Percentiles rank a stretch among this genome's conserved stretches.
These are phyloP conservation scores for Trichoderma atroviride DNA, from an alignment of 2,329 filamentous ascomycete species.

Conservation along the genomic window DNA sequence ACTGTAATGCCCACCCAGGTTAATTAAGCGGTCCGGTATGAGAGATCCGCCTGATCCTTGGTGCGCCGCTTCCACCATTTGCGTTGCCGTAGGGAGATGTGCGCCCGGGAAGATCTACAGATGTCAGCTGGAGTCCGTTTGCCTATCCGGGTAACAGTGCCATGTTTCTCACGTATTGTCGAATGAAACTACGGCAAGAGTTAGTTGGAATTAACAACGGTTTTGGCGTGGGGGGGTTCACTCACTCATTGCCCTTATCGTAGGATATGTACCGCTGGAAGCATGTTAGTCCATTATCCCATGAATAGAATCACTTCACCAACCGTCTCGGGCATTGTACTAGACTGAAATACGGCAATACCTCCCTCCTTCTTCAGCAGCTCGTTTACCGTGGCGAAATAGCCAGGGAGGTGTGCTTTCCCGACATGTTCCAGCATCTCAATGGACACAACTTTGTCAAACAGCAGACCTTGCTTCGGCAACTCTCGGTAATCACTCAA, in stretches of 20 bases:
- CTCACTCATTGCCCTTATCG: constrained; percentile 59
- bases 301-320: background rate
- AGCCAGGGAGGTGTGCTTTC: constrained; percentile 65
- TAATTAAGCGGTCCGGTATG: constrained; percentile 68
- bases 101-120: constrained; percentile 68
- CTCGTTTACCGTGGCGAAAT: constrained; percentile 66
- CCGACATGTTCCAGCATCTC: constrained; percentile 80
- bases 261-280: background rate
- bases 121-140: background rate
- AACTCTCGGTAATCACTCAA: constrained; percentile 70
- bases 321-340: constrained; percentile 69
- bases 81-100: constrained; percentile 62
- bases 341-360: constrained; percentile 74
- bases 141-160: background rate
- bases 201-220: background rate
- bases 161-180: constrained; percentile 1
- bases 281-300: background rate
- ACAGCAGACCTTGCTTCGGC: constrained; percentile 55
- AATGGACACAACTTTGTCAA: constrained; percentile 73
- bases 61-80: constrained; percentile 62
- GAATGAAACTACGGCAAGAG: background rate
- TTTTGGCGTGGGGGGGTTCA: constrained; percentile 20
- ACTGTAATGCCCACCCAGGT: constrained; percentile 74
- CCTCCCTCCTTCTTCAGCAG: constrained; percentile 67
- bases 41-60: constrained; percentile 62